Evolutionary conservation across 1,139 yeast species (phyloP).

Genomic region (Candida sp.): DNA sequence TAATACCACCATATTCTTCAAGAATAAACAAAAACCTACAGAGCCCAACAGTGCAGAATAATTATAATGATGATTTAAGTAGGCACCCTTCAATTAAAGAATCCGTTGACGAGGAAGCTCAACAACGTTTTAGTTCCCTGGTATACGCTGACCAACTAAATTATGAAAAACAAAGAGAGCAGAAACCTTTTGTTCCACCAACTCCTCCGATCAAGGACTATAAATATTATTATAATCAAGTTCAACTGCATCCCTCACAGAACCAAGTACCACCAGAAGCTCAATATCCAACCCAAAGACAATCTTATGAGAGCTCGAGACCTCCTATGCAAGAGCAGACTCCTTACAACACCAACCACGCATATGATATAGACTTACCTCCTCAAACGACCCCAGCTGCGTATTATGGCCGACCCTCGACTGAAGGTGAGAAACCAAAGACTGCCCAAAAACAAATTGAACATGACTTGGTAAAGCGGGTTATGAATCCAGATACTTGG

Average conservation of each 20-base stretch:
- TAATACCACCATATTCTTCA: constrained; percentile 12
- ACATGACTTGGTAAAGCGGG: constrained; percentile 26
- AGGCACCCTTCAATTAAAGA: constrained; percentile 1
- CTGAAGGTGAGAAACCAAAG: constrained; percentile 4
- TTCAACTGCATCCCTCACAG: constrained; percentile 1
- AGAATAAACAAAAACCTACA: constrained; percentile 5
- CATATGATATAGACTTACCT: constrained; percentile 1
- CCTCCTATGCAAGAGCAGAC: constrained; percentile 4
- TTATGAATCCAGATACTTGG: constrained; percentile 35
- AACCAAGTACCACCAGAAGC: constrained; percentile 9
- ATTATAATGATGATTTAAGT: neutral
- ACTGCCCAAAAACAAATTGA: constrained; percentile 28
- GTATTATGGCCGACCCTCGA: constrained; percentile 4
- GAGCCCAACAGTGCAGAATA: neutral
- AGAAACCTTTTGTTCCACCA: constrained; percentile 5
- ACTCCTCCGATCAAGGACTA: constrained; percentile 8
- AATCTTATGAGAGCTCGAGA: constrained; percentile 3
- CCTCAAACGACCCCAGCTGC: constrained; percentile 2
- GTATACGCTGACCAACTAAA: constrained; percentile 4
- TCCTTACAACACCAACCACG: constrained; percentile 4
- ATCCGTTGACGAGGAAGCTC: constrained; percentile 2
- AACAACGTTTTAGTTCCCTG: constrained; percentile 3
- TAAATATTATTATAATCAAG: neutral
- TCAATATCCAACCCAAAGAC: constrained; percentile 4
- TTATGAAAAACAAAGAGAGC: constrained; percentile 6